Evolutionary conservation across 75 land plant species (phyloP).

Genomic region (Isoetes taiwanensis): DNA sequence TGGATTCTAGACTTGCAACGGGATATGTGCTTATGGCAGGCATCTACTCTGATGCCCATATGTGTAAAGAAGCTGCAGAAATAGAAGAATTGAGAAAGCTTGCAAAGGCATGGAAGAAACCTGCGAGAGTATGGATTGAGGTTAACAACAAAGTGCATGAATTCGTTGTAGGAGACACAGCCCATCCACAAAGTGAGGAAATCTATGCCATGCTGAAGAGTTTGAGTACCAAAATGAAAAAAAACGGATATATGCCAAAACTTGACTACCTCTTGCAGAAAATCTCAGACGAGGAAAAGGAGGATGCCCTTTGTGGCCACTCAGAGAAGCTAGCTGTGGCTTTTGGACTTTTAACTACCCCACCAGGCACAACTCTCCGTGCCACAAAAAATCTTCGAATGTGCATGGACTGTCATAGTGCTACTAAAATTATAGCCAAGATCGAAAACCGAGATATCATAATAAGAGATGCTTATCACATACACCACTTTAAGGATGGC

Average conservation of each 20-base stretch:
- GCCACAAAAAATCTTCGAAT: constrained; percentile 44
- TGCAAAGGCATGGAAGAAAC: constrained; percentile 32
- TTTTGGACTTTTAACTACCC: constrained; percentile 29
- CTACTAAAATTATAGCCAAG: constrained; percentile 41
- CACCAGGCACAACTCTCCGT: constrained; percentile 27
- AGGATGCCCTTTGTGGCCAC: constrained; percentile 33
- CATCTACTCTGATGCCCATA: constrained; percentile 30
- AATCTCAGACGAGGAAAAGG: constrained; percentile 48
- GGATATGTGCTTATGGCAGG: constrained; percentile 51
- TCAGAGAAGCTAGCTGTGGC: constrained; percentile 55
- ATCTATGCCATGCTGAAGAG: constrained; percentile 31
- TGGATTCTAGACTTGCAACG: constrained; percentile 45
- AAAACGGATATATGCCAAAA: constrained; percentile 35
- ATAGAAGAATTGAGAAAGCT: constrained; percentile 33
- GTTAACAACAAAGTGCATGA: constrained; percentile 29
- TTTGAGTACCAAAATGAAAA: constrained; percentile 22
- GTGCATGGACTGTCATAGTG: constrained; percentile 45
- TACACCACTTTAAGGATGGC: constrained; percentile 51
- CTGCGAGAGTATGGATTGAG: constrained; percentile 55
- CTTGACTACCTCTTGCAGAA: constrained; percentile 30
- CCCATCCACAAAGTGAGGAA: constrained; percentile 11
- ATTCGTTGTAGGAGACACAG: constrained; percentile 29
- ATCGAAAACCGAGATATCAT: constrained; percentile 35
- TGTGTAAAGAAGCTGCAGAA: constrained; percentile 33
- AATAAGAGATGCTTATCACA: constrained; percentile 40